Evolutionary conservation across 805 yeast genomes (phyloP), one percentile per base, ranked within the genome.

Genomic region (Ogataea nonfermentans): DNA sequence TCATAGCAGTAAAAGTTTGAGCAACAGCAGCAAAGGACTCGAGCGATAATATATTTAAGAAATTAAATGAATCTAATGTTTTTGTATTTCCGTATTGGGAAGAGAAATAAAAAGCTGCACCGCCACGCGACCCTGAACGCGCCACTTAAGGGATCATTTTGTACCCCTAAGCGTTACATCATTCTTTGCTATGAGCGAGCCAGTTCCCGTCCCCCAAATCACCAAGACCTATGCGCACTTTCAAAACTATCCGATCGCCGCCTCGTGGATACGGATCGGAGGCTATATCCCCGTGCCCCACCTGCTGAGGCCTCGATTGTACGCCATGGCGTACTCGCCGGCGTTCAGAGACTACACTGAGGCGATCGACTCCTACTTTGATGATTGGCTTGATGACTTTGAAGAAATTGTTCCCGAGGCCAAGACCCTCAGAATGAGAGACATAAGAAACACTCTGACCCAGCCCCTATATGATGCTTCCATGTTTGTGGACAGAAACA

Each of bases 401-500:
- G 96, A 89, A 52, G 57, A 61, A 43, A 56, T 63, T 29, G 64
- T 77, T 14, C 95, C 95, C 3, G 65, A 68, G 26, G 62, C 81
- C 40, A 77, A 78, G 63, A 73, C 82, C 2, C 60, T 73, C 23
- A 74, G 76, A 35, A 70, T 69, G 56, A 63, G 66, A 33, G 75
- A 71, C 43, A 53, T 79, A 33, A 68, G 73, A 26, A 69, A 70
- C 34, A 66, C 74, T 2, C 56, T 76, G 17, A 67, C 74, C 41
- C 65, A 67, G 37, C 91, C 93, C 20, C 63, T 73, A 38, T 68
- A 65, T 25, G 65, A 68, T n/a, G 64, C 73, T 9, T 65, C 63
- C 20, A 64, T 46, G 25, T 28, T 38, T 17, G 38, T 64, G 26
- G 71, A 69, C 28, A 55, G 61, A 29, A 56, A 62, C 64, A 62